These are phyloP conservation scores for Chrysanthemum seticuspe DNA, from an alignment of 129 eudicot genomes.

Conservation along the genomic window DNA sequence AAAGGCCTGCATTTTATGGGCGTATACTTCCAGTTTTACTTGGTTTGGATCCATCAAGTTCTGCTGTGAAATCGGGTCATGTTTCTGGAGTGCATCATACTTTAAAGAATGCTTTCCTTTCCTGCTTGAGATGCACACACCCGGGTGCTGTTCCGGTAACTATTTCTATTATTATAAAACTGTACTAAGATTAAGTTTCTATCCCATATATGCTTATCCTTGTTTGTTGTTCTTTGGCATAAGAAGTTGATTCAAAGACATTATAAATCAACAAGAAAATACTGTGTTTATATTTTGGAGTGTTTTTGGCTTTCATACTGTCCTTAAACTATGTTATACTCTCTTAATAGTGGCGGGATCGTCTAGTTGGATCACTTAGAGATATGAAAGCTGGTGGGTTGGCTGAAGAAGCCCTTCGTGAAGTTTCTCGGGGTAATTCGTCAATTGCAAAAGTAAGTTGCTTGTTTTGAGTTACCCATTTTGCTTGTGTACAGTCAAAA, in stretches of 20 bases:
- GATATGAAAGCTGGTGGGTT: conserved; percentile 64
- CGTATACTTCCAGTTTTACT: conserved; percentile 96
- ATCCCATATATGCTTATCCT: conserved; percentile 1
- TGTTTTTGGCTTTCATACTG: not conserved
- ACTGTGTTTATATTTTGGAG: conserved; percentile 9
- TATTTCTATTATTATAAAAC: conserved; percentile 14
- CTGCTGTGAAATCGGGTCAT: conserved; percentile 55
- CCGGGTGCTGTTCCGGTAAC: conserved; percentile 97
- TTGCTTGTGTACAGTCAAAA: not conserved
- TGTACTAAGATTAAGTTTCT: not conserved
- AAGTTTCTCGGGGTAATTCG: conserved; percentile 37
- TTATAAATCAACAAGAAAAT: conserved; percentile 12
- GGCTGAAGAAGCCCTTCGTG: conserved; percentile 49
- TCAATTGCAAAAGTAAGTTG: conserved; percentile 37
- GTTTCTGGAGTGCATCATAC: conserved; percentile 81
- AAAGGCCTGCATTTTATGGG: conserved; percentile 94
- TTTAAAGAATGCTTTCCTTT: conserved; percentile 74
- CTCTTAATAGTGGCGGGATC: conserved; percentile 76
- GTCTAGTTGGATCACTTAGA: conserved; percentile 73
- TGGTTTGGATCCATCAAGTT: conserved; percentile 74
- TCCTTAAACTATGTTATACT: conserved; percentile 8
- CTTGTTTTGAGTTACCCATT: not conserved
- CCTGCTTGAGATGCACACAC: conserved; percentile 85
- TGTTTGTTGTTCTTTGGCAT: conserved; percentile 6
- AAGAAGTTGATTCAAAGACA: conserved; percentile 15